Base-by-base conservation (phyloP, 192 early-diverging fungal genomes). In the Backusella morwellensis region DNA sequence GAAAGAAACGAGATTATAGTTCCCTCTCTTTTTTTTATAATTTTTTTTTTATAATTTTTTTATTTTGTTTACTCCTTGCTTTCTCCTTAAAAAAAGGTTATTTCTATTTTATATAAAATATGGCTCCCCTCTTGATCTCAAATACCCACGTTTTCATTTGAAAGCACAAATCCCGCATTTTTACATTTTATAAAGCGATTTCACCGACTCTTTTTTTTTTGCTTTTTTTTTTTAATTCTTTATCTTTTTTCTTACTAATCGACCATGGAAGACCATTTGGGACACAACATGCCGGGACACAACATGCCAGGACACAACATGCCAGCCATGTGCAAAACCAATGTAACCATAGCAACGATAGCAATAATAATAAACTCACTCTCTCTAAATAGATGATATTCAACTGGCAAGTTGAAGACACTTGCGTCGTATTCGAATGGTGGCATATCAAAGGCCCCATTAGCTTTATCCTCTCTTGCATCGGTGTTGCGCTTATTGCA, bases 361-460 rank as follows among this genome's bases (percentile, higher is more conserved):
- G 1, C 42, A 42, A 70, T 14, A 44, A 26, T 12, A 59, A 54
- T 19, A 56, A 56, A 56, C 52, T 21, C 52, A 19, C 1, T 35
- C 26, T 47, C 2, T 44, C 15, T 17, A 17, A 4, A 70, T 85
- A 91, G 86, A 95, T 95, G 93, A 74, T 91, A 1, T 89, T 95
- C 76, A 95, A 93, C 79, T 95, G 92, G 92, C 82, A 86, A 72
- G 90, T 88, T 3, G 84, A 92, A 73, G 90, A 93, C 80, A 88
- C 92, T 3, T 95, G 93, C 54, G 86, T 95, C n/a, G 81, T 95
- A 21, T 93, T 93, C 78, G 85, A 88, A 76, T 93, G 88, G 77
- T 95, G 92, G 93, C 90, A 87, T 69, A 87, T 93, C 72, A 83
- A 91, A 67, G 86, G 85, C 3, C 76, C 77, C 21, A 42, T 83